phyloP scores from a whole-genome alignment of 345 rosid genomes.

The Clarkia xantiana region DNA sequence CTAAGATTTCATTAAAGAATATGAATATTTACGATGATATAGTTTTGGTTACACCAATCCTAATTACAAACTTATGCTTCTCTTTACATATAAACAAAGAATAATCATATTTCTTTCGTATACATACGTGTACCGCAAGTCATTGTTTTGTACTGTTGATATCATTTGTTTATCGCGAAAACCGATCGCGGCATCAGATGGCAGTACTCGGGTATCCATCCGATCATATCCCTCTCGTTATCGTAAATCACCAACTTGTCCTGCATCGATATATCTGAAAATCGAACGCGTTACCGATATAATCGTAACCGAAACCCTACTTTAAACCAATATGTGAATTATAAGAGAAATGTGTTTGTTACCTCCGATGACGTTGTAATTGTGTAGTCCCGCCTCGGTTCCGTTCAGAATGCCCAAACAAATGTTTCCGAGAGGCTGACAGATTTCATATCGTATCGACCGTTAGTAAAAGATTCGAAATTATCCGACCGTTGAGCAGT shows the following conservation, averaged over 20 bases:
- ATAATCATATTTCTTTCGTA: too few relatives aligned
- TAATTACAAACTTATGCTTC: too few relatives aligned
- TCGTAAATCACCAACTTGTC: conserved; percentile 70
- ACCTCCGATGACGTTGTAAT: conserved; percentile 77
- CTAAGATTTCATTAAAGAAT: too few relatives aligned
- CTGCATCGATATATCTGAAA: conserved; percentile 82
- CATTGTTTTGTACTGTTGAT: too few relatives aligned
- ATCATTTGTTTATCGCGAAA: too few relatives aligned
- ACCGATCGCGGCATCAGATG: conserved; percentile 25
- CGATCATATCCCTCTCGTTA: conserved; percentile 66
- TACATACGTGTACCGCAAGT: too few relatives aligned
- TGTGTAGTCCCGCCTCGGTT: conserved; percentile 46
- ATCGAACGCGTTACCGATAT: neutral
- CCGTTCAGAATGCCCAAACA: conserved; percentile 89
- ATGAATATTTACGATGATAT: too few relatives aligned
- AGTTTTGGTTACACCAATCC: too few relatives aligned
- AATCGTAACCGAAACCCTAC: neutral
- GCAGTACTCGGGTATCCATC: conserved; percentile 53
- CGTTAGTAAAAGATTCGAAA: neutral
- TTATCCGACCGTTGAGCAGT: neutral
- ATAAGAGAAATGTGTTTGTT: neutral
- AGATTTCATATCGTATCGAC: neutral
- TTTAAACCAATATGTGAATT: neutral
- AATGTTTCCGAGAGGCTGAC: conserved; percentile 62
- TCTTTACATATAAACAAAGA: too few relatives aligned